Percentiles rank a stretch among this genome's conserved stretches.
Conservation (phyloP, 2,329 filamentous ascomycete species). For the Zymoseptoria passerinii region DNA sequence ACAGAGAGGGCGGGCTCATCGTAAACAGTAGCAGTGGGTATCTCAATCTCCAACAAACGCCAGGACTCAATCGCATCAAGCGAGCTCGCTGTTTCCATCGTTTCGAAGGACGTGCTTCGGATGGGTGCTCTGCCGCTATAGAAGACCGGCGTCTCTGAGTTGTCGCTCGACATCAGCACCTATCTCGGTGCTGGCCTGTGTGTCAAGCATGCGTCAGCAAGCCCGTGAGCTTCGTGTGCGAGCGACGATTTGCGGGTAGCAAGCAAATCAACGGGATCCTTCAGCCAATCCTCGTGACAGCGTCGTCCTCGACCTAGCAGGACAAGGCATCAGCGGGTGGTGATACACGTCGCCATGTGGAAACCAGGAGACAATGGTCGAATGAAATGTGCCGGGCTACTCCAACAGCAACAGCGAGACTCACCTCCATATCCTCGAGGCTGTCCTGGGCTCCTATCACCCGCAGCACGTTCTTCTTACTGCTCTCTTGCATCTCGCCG, state of each 20-base stretch:
- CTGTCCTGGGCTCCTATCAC: conserved; percentile 97
- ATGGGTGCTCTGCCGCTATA: conserved; percentile 27
- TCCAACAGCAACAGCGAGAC: conserved; percentile 36
- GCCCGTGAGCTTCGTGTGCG: conserved; percentile 2
- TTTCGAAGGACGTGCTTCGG: conserved; percentile 11
- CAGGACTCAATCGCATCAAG: conserved; percentile 22
- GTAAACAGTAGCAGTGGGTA: conserved; percentile 24
- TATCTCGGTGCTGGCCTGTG: conserved; percentile 19
- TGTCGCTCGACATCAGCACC: conserved; percentile 23
- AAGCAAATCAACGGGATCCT: conserved; percentile 6
- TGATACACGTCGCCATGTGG: conserved; percentile 14
- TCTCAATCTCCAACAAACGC: conserved; percentile 22
- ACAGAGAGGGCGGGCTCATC: conserved; percentile 21
- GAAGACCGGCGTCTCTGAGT: conserved; percentile 21
- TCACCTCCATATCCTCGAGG: conserved; percentile 97
- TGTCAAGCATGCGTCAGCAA: conserved; percentile 10
- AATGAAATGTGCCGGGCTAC: background rate
- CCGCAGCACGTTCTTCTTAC: conserved; percentile 95
- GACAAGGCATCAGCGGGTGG: conserved; percentile 24
- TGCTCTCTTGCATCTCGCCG: conserved; percentile 96
- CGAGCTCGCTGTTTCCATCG: conserved; percentile 25
- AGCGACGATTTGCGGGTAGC: conserved; percentile 9
- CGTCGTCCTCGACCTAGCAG: conserved; percentile 34
- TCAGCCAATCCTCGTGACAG: conserved; percentile 56
- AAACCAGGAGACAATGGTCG: conserved; percentile 2